These are phyloP conservation scores for Lentinula sp. DNA, from an alignment of 768 basidiomycete genomes.

Conservation along the genomic window DNA sequence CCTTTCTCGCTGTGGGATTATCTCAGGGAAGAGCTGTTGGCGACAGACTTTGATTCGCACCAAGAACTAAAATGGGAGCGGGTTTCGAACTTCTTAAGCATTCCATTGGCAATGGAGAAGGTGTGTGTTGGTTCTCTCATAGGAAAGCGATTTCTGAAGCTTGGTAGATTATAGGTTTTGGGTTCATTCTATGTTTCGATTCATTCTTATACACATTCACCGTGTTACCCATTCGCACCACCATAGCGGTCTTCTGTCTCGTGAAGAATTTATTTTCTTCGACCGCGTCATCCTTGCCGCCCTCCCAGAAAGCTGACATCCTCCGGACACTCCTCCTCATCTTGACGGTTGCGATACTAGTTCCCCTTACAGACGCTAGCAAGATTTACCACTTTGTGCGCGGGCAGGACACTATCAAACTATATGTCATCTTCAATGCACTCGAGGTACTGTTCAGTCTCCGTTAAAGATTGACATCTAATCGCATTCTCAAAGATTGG, in stretches of 20 bases:
- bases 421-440: slow-evolving; percentile 98
- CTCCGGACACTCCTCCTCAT: slow-evolving; percentile 74
- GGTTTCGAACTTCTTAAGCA: slow-evolving; percentile 91
- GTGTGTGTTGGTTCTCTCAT: slow-evolving; percentile 30
- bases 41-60: slow-evolving; percentile 91
- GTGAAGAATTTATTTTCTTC: slow-evolving; percentile 42
- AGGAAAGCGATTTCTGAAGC: slow-evolving; percentile 4
- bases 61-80: slow-evolving; percentile 95
- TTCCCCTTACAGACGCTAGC: slow-evolving; percentile 87
- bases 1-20: slow-evolving; percentile 93
- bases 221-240: slow-evolving; percentile 86
- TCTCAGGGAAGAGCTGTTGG: slow-evolving; percentile 79
- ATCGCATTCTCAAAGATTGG: slow-evolving; percentile 59
- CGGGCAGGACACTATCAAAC: slow-evolving; percentile 96
- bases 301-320: slow-evolving; percentile 90
- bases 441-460: slow-evolving; percentile 67
- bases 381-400: slow-evolving; percentile 98
- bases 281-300: slow-evolving; percentile 56
- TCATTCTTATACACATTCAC: slow-evolving; percentile 98
- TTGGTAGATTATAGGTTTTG: slow-evolving; percentile 81
- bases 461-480: neutral
- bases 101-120: slow-evolving; percentile 92
- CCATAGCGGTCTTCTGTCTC: slow-evolving; percentile 56
- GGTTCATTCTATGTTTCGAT: slow-evolving; percentile 90
- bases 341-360: slow-evolving; percentile 66